These are phyloP conservation scores for Aegilops bicornis DNA, from an alignment of 176 grass and related monocot genomes.

Conservation along the genomic window DNA sequence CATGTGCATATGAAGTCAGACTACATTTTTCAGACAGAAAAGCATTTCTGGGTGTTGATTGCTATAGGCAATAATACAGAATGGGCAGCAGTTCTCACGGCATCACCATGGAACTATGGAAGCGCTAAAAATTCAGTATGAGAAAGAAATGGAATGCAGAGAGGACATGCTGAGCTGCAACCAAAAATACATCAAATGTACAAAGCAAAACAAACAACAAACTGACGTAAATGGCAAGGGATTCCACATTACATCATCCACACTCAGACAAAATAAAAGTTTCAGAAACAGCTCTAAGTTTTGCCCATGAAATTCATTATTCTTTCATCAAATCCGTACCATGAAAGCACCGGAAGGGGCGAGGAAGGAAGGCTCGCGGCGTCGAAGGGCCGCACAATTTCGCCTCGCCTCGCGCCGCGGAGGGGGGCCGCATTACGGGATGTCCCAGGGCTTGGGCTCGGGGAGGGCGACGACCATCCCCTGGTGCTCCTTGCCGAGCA, in stretches of 20 bases:
- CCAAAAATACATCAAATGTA: slow-evolving; percentile 3
- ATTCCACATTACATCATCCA: slow-evolving; percentile 53
- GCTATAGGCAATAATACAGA: background rate
- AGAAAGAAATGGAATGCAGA: background rate
- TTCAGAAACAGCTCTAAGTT: slow-evolving; percentile 32
- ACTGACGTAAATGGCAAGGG: slow-evolving; percentile 19
- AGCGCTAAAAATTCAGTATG: background rate
- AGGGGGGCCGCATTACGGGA: slow-evolving; percentile 49
- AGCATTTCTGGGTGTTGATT: background rate
- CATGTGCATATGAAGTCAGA: background rate
- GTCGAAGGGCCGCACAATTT: slow-evolving; percentile 16
- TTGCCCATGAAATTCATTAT: slow-evolving; percentile 53
- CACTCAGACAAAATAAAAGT: slow-evolving; percentile 26
- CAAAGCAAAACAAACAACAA: slow-evolving; percentile 24
- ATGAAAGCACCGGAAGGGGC: slow-evolving; percentile 3
- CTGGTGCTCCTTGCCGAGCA: slow-evolving; percentile 77
- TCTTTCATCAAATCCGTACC: slow-evolving; percentile 38
- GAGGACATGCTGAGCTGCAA: background rate
- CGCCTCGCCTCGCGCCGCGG: background rate
- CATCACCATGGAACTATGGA: background rate
- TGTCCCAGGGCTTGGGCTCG: slow-evolving; percentile 94
- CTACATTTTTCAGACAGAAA: background rate
- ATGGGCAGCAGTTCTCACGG: background rate
- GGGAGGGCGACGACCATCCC: slow-evolving; percentile 91
- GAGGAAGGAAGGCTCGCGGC: slow-evolving; percentile 1